Evolutionary conservation across 805 yeast species (phyloP), one percentile per base, ranked within the genome.

Genomic region (Ogataea paradorogensis): DNA sequence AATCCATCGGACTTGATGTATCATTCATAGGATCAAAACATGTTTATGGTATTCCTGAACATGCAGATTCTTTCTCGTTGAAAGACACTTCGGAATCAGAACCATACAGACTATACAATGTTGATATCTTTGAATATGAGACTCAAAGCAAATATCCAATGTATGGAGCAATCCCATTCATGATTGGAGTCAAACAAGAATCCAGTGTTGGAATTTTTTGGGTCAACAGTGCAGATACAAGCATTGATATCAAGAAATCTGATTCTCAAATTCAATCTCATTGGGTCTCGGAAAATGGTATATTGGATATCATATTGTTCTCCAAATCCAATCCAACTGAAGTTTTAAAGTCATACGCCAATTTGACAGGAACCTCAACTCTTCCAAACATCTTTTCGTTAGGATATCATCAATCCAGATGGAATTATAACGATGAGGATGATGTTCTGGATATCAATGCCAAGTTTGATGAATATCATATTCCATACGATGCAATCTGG

Each of bases 41-140:
- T 53, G 84, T 87, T 1, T 93, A 77, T 59, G 99, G 99, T n/a
- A 84, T 93, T 30, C 98, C 99, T 0, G 99, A 93, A 61, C 99
- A 93, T 56, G 91, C 98, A 0, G 95, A 87, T 51, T 67, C 83
- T 1, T 63, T 93, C 34, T 70, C 82, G 14, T 67, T 93, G 49
- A 78, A 80, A 40, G 91, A 85, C 48, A 90, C 98, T 0, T 51
- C 66, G 0, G 56, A 50, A 9, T 42, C 66, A 1, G 84, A 82
- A 39, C 98, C 98, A 2, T 93, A 93, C 61, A 72, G 99, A 31
- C 67, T 93, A 30, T 93, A 66, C 69, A 91, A 93, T 52, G 97
- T 90, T 21, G 99, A 93, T 59, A 91, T 91, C 25, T 93, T 93
- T 63, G 97, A 93, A 62, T 93, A 93, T 59, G 95, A 86, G 51